Base-by-base conservation (phyloP, 805 yeast genomes). In the Naumovozyma baii region DNA sequence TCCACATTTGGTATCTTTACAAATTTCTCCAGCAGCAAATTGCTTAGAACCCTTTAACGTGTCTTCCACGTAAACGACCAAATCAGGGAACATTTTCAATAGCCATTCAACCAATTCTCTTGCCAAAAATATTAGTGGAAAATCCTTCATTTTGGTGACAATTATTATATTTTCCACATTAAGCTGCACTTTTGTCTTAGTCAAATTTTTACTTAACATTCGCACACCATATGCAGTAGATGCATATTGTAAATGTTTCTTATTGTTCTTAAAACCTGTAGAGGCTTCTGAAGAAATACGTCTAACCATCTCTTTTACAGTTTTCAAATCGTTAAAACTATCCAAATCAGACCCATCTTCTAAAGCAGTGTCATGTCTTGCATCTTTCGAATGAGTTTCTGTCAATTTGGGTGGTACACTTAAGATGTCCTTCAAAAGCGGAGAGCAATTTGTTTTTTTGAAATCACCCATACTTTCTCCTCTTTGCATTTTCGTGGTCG, bases 211-310 rank as follows among this genome's bases (percentile, higher is more conserved):
- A n/a, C 83, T 81, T 42, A 83, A 65, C 67, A 79, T 71, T 37
- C 92, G 68, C 9, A 83, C 87, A 2, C 87, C 87, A 54, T 82
- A 82, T 5, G 88, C 92, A 8, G 90, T 81, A 47, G 83, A 82
- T 1, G 88, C 84, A 49, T 83, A 63, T 52, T 81, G 83, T 5
- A 83, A 79, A 60, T 83, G 92, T 19, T 45, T 45, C 38, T 43
- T 45, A 36, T 39, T 42, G 12, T 47, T 22, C 14, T 40, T 45
- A 8, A 47, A 36, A 9, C 33, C 37, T 2, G 42, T 33, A 4
- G 40, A 36, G 7, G 40, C 41, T 10, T 41, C 44, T 12, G 41
- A 37, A 1, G 55, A 51, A 25, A 53, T 22, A 36, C 41, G 46
- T 39, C 51, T 43, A 4, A 53, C 47, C 45, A 45, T 48, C 14